These are phyloP conservation scores for Domatiomyces globalis DNA, from an alignment of 2,329 filamentous ascomycete genomes.

Conservation along the genomic window DNA sequence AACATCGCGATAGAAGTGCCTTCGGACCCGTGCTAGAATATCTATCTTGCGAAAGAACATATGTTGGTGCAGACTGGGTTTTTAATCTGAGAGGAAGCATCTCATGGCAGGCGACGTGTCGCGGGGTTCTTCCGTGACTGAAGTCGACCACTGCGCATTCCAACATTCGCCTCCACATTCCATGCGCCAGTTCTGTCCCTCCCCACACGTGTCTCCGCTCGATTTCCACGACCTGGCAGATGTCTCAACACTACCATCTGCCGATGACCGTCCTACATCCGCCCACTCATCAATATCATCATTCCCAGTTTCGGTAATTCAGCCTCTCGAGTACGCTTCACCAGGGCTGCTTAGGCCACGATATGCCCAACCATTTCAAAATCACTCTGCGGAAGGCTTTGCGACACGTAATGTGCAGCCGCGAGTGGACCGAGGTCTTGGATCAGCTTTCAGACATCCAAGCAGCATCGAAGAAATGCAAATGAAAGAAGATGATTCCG, in stretches of 20 bases:
- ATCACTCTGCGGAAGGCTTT: not conserved
- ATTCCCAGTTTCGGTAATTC: constrained; percentile 16
- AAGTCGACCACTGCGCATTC: constrained; percentile 5
- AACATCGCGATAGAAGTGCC: not conserved
- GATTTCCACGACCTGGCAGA: not conserved
- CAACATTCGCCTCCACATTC: constrained; percentile 14
- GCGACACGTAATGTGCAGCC: not conserved
- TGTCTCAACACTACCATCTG: not conserved
- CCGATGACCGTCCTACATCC: constrained; percentile 5
- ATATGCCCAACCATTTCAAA: constrained; percentile 1
- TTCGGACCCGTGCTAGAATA: too few species aligned
- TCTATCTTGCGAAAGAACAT: not conserved
- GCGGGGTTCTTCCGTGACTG: not conserved
- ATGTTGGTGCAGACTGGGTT: not conserved
- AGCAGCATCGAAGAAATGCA: constrained; percentile 33
- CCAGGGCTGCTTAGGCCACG: not conserved
- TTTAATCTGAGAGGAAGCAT: not conserved
- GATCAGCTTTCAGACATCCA: constrained; percentile 30
- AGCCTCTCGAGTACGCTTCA: constrained; percentile 1
- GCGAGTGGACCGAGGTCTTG: not conserved
- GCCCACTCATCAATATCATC: constrained; percentile 17
- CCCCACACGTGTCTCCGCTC: constrained; percentile 5
- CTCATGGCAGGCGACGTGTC: not conserved
- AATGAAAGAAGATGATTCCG: constrained; percentile 26
- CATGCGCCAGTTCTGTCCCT: constrained; percentile 8